Evolutionary conservation across 1,139 yeast species (phyloP), one percentile per base, ranked within the genome.

Genomic region (Arxiozyma slooffiae): DNA sequence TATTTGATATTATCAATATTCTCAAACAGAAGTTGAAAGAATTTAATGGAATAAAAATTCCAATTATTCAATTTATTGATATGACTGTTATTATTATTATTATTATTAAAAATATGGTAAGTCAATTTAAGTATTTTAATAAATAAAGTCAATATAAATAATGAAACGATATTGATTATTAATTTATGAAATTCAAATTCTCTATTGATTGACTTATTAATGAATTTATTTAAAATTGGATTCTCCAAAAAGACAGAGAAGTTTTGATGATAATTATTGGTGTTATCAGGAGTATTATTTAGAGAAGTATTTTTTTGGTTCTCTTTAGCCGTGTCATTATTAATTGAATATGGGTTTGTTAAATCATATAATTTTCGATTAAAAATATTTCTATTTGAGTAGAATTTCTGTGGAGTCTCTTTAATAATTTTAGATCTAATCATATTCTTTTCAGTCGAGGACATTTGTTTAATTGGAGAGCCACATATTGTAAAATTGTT

Each of bases 161-260:
- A 52, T 1, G 67, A 56, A 6, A 66, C 56, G 18, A 63, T 48
- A 53, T 72, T 73, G 3, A 63, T 56, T 7, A 72, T 57, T 6
- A 70, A 63, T 41, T 63, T 62, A 50, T 63, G 63, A 16, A 71
- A 56, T 45, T 71, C 72, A 24, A 69, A 58, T 56, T 73, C 75
- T 55, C 71, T 73, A 49, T 68, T 69, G 2, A 67, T 61, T 9
- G 68, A 57, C 43, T 74, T 58, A 18, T 59, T 55, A 36, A 71
- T 70, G 30, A 66, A 52, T 47, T 62, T 57, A 41, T 59, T 54
- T 41, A 71, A 53, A n/a, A 67, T 67, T 20, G 73, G 73, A 51
- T 63, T 63, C 49, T 64, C 67, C 55, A 59, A 60, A 51, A 54
- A 53, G n/a, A 16, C 38, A 3, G 18, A 21, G 34, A 7, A 41